Evolutionary conservation across 208 protist species (phyloP), one percentile per base, ranked within the genome.

Genomic region (Trypanosomatidae sp.): DNA sequence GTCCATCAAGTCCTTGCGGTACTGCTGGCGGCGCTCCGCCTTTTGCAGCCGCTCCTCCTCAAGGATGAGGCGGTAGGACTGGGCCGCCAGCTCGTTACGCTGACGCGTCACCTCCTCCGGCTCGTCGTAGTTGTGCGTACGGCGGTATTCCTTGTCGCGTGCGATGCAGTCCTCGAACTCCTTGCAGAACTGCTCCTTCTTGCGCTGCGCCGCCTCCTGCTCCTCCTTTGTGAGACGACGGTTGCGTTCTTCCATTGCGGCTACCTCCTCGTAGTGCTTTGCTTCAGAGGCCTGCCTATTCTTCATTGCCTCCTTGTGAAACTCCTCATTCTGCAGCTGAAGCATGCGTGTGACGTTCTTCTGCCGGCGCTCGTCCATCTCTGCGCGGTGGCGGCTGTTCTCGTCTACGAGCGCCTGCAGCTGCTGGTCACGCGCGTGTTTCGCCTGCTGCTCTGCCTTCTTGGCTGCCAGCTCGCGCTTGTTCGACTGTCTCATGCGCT

Each of bases 61-160:
- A 13, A 76, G 82, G 46, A 93, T 83, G 13, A 91, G 77, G 25
- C 76, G 77, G 60, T 89, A 52, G 6, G 82, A 86, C 44, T 82
- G 82, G 3, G 88, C 83, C 4, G 85, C 86, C 71, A 87, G 67
- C 76, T 94, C 88, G 71, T 92, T 91, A 33, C 87, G 85, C 73
- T 80, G 77, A 13, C 89, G 87, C 50, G 83, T 86, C 33, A 86
- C 66, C 33, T 93, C 85, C 30, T 58, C 67, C n/a, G 89, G 86
- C 70, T 96, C 91, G 41, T 96, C 89, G 75, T 92, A 94, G 80
- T 96, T 93, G 80, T 94, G 84, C 43, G 25, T 79, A 13, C 76
- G 74, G 58, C 79, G 81, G 71, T 93, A 94, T 73, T 91, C 89
- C 77, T 86, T 84, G 52, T 96, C 87, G 30, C 91, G 89, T n/a